Evolutionary conservation across 331 rosid species (phyloP), one percentile per base, ranked within the genome.

Genomic region (Acacia concinna): DNA sequence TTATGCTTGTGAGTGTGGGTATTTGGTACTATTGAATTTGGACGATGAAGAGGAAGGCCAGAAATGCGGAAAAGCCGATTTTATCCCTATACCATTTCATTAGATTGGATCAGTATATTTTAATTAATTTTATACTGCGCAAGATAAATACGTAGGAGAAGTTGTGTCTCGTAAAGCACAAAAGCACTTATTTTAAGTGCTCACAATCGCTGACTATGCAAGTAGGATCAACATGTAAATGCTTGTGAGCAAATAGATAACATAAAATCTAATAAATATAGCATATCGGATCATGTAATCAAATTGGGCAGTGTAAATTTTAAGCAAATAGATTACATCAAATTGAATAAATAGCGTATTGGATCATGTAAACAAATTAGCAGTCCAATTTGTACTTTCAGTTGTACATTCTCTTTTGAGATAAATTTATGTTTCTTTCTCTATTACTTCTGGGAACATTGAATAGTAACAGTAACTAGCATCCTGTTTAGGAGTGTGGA

Each of bases 401-500:
- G 11, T 68, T 68, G 31, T 68, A 12, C 47, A 38, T 40, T 68
- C 17, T 18, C 21, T 40, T 68, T 38, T 21, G 73, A 68, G 25
- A 13, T 21, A 68, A 38, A 38, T 23, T n/a, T 20, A 23, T 69
- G 11, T 6, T 0, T 23, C 1, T 43, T 23, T 23, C 54, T 40
- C 60, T 14, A 5, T 52, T 28, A 27, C 23, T 13, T 8, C 54
- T 60, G 13, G 40, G 56, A 64, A 20, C 70, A 34, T 6, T 23
- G 49, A 70, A 49, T 49, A 7, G 78, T 47, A 51, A 71, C 47
- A 67, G 59, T 37, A 9, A 47, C 74, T 73, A 60, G 15, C 0
- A 4, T 0, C 6, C 35, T 43, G 68, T 32, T 64, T 51, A 31
- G 83, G 88, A 67, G 81, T 49, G 40, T 37, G 86, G 89, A 74